A percentile compares a stretch with the other conserved stretches of the same genome.
Conservation (phyloP, 2,329 filamentous ascomycete genomes). For the Nothophoma quercina region DNA sequence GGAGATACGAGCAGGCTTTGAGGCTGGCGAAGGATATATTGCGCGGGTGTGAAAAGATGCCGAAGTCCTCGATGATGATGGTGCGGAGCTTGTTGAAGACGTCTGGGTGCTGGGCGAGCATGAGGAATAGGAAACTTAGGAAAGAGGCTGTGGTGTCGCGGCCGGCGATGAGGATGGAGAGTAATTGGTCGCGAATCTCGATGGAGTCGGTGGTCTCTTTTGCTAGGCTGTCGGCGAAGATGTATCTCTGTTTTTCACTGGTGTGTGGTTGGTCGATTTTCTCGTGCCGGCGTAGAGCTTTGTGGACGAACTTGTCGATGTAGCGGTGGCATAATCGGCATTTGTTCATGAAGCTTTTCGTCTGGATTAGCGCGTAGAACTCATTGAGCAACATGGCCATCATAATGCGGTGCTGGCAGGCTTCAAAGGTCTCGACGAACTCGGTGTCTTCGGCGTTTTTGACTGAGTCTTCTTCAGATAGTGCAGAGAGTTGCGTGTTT, state of each 20-base stretch:
- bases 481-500: constrained; percentile 5
- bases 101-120: constrained; percentile 45
- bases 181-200: constrained; percentile 51
- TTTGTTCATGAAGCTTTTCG: not conserved
- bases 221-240: constrained; percentile 2
- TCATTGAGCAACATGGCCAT: constrained; percentile 4
- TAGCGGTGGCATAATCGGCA: not conserved
- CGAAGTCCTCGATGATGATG: constrained; percentile 41
- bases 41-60: constrained; percentile 32
- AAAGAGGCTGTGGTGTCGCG: constrained; percentile 84
- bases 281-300: constrained; percentile 19
- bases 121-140: constrained; percentile 54
- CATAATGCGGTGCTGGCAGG: constrained; percentile 1
- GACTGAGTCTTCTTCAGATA: not conserved
- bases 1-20: constrained; percentile 27
- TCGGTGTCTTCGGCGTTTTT: constrained; percentile 1
- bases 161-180: constrained; percentile 82
- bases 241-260: not conserved
- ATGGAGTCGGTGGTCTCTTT: constrained; percentile 33
- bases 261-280: not conserved
- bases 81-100: constrained; percentile 49
- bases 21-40: constrained; percentile 14
- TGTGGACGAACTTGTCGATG: constrained; percentile 41
- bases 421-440: not conserved
- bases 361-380: not conserved